Evolutionary conservation across 495 filamentous ascomycete genomes (phyloP), one percentile per base, ranked within the genome.

Genomic region (Aspergillus asperescens): DNA sequence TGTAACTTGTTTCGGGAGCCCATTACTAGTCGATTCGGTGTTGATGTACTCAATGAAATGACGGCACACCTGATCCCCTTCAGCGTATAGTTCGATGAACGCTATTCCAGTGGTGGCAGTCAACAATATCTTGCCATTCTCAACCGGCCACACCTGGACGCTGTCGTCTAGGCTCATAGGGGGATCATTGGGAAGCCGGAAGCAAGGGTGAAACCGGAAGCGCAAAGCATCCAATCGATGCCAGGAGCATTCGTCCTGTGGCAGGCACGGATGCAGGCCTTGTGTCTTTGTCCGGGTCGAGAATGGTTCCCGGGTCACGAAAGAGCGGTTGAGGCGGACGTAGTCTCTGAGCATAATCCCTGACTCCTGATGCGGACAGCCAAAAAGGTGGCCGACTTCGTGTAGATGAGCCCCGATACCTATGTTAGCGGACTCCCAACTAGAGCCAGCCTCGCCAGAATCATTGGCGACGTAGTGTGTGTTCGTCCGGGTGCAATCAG

Each of bases 381-480:
- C 90, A 55, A 96, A 84, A 16, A 92, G 66, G 68, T 94, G 91
- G 2, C 91, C 91, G 0, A 82, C 82, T 67, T 95, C 90, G 62
- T 94, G 91, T 10, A 96, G 69, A 70, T 95, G 90, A 22, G 90
- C 90, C 7, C 91, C 90, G 57, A 96, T 94, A 39, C 90, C 90
- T 53, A 95, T 80, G 59, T 91, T 92, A 7, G 89, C 89, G 15
- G 90, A 82, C 62, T 96, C 90, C 90, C 90, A 95, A 50, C 84
- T 93, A 49, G 86, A 94, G 10, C 89, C 89, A 19, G 82, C 82
- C 38, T 95, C 87, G 37, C 86, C 85, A 59, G 78, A 86, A 63
- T 95, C 90, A 59, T 96, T 94, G 5, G 83, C 86, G 40, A 94
- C 83, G 57, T 79, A 82, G 29, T 80, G 79, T 5, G 85, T 90